phyloP scores from a whole-genome alignment of 768 basidiomycete species.

The Trametes villosa region DNA sequence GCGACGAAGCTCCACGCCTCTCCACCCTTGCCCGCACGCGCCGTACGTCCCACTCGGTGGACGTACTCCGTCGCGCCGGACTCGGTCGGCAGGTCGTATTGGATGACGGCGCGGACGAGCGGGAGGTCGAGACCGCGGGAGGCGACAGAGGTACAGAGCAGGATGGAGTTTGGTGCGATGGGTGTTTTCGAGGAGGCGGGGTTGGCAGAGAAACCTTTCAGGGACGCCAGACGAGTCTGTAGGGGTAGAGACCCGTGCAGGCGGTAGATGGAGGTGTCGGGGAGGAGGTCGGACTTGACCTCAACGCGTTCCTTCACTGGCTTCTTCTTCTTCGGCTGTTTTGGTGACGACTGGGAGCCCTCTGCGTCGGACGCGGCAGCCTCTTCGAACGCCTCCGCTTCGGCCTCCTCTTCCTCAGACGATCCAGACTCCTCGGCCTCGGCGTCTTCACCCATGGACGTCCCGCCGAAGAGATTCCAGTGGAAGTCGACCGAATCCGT shows the following conservation, averaged over 20 bases:
- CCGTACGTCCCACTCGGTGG: conserved; percentile 95
- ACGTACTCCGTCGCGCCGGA: conserved; percentile 96
- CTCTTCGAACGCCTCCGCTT: conserved; percentile 9
- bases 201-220: conserved; percentile 76
- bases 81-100: conserved; percentile 98
- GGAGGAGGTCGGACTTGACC: conserved; percentile 74
- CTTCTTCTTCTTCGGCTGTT: conserved; percentile 32
- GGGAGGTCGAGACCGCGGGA: conserved; percentile 98
- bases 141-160: conserved; percentile 96
- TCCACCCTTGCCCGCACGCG: conserved; percentile 93
- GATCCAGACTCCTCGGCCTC: conserved; percentile 24
- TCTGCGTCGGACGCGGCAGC: conserved; percentile 22
- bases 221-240: conserved; percentile 74
- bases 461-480: conserved; percentile 80
- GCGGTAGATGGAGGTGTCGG: conserved; percentile 80
- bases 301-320: conserved; percentile 48
- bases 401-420: background rate
- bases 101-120: conserved; percentile 90
- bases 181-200: conserved; percentile 28
- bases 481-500: conserved; percentile 99
- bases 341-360: conserved; percentile 30
- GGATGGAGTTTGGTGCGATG: conserved; percentile 57
- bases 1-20: conserved; percentile 94
- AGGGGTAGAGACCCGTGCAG: conserved; percentile 93
- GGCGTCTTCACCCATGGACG: conserved; percentile 63